phyloP scores from a whole-genome alignment of 1,284 basidiomycete genomes.

The Polyporus tsugae region DNA sequence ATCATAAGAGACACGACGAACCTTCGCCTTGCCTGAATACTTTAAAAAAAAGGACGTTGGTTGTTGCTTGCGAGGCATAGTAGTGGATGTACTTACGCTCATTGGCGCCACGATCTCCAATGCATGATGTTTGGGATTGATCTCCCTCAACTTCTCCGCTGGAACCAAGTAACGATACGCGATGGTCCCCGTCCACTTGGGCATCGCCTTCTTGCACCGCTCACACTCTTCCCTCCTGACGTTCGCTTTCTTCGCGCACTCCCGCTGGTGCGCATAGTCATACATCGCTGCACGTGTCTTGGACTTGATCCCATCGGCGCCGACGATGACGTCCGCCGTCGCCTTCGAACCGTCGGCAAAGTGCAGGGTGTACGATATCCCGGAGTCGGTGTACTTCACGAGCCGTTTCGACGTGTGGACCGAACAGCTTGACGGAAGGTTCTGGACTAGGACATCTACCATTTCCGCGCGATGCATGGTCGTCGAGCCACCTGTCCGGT shows the following conservation, averaged over 20 bases:
- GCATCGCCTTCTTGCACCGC: slow-evolving; percentile 24
- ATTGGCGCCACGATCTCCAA: slow-evolving; percentile 22
- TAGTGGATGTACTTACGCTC: slow-evolving; percentile 16
- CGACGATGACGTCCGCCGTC: slow-evolving; percentile 33
- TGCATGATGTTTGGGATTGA: slow-evolving; percentile 27
- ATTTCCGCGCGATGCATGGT: slow-evolving; percentile 45
- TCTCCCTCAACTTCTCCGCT: slow-evolving; percentile 21
- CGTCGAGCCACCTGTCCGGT: slow-evolving; percentile 42
- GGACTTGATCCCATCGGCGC: slow-evolving; percentile 34
- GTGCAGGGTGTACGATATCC: slow-evolving; percentile 19
- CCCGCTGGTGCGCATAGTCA: slow-evolving; percentile 22
- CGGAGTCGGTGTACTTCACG: slow-evolving; percentile 33
- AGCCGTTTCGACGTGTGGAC: slow-evolving; percentile 48
- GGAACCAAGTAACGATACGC: slow-evolving; percentile 29
- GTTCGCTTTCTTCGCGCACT: slow-evolving; percentile 9
- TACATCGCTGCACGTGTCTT: slow-evolving; percentile 27
- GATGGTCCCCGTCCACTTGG: slow-evolving; percentile 32
- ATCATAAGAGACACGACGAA: not conserved
- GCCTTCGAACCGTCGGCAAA: slow-evolving; percentile 34
- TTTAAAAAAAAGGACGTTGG: not conserved
- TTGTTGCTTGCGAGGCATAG: not conserved
- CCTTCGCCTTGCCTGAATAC: slow-evolving; percentile 31
- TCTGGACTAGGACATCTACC: slow-evolving; percentile 42
- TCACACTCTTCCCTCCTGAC: slow-evolving; percentile 19
- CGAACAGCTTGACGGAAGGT: slow-evolving; percentile 41